A percentile compares a stretch with the other conserved stretches of the same genome.
Conservation (phyloP, 2,329 filamentous ascomycete species). For the Claviceps pusilla region DNA sequence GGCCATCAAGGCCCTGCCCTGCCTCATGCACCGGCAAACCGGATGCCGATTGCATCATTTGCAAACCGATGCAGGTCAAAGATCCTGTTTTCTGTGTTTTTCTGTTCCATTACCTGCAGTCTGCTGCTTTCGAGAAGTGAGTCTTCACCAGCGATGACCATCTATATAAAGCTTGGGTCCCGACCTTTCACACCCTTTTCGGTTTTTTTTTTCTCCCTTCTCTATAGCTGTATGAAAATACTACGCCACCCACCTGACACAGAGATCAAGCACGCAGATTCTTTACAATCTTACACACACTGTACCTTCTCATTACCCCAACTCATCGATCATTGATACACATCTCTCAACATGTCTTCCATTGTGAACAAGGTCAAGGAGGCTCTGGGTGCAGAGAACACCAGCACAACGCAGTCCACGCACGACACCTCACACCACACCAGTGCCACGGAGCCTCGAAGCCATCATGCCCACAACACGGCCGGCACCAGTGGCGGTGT, state of each 20-base stretch:
- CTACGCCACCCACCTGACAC: neutral
- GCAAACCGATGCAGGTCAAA: neutral
- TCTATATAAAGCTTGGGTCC: conserved; percentile 4
- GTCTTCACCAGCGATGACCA: neutral
- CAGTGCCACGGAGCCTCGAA: conserved; percentile 34
- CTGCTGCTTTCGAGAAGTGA: neutral
- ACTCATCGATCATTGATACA: neutral
- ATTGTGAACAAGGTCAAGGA: conserved; percentile 48
- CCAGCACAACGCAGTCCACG: conserved; percentile 3
- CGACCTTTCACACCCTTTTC: neutral
- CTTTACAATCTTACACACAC: neutral
- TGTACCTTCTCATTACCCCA: neutral
- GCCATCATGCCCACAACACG: conserved; percentile 32
- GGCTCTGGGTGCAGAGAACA: conserved; percentile 26
- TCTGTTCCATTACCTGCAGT: neutral
- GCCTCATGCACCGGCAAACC: neutral
- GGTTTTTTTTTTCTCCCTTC: neutral
- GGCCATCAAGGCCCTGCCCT: neutral
- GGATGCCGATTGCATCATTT: conserved; percentile 2
- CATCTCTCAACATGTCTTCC: conserved; percentile 30
- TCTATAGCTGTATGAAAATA: neutral
- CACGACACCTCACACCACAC: conserved; percentile 8
- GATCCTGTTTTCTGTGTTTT: neutral
- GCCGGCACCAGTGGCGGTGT: conserved; percentile 8
- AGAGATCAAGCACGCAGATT: too few relatives aligned